These are phyloP conservation scores for Lodderomyces orthopsilosis DNA, from an alignment of 1,139 yeast species.

Conservation along the genomic window DNA sequence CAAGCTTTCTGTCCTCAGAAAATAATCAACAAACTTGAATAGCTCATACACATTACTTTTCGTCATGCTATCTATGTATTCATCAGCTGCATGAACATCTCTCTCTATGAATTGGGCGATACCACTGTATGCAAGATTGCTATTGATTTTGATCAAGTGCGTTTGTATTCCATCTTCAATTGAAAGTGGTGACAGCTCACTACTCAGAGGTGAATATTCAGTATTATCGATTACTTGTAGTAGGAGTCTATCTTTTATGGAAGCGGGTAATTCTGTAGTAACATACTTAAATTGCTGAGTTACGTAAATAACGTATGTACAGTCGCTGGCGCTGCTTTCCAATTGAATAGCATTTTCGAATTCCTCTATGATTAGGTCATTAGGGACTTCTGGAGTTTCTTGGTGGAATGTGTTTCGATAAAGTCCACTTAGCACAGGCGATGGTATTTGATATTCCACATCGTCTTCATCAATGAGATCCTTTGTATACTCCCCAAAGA, in stretches of 20 bases:
- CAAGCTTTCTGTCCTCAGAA: conserved; percentile 22
- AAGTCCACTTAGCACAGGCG: conserved; percentile 35
- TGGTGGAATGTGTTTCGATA: conserved; percentile 20
- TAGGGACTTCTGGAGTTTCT: conserved; percentile 13
- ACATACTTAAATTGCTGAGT: conserved; percentile 23
- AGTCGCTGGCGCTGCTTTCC: conserved; percentile 11
- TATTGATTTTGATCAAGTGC: conserved; percentile 37
- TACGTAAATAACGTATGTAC: conserved; percentile 33
- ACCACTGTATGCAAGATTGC: conserved; percentile 29
- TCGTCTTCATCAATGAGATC: conserved; percentile 1
- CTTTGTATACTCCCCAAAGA: conserved; percentile 12
- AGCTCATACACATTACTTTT: conserved; percentile 39
- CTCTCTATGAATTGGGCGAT: conserved; percentile 27
- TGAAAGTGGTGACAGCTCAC: conserved; percentile 30
- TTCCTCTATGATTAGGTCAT: conserved; percentile 30
- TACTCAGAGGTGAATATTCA: conserved; percentile 38
- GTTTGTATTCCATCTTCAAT: conserved; percentile 16
- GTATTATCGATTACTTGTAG: conserved; percentile 40
- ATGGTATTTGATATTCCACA: conserved; percentile 22
- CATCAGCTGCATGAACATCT: conserved; percentile 34
- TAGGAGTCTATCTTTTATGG: conserved; percentile 23
- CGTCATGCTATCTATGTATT: conserved; percentile 28
- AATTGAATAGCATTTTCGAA: conserved; percentile 21
- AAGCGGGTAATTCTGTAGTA: conserved; percentile 15
- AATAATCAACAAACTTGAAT: conserved; percentile 31